Percentiles rank a stretch among this genome's conserved stretches.
Evolutionary conservation across 495 filamentous ascomycete genomes (phyloP).

Genomic region (Trichoderma gamsii): DNA sequence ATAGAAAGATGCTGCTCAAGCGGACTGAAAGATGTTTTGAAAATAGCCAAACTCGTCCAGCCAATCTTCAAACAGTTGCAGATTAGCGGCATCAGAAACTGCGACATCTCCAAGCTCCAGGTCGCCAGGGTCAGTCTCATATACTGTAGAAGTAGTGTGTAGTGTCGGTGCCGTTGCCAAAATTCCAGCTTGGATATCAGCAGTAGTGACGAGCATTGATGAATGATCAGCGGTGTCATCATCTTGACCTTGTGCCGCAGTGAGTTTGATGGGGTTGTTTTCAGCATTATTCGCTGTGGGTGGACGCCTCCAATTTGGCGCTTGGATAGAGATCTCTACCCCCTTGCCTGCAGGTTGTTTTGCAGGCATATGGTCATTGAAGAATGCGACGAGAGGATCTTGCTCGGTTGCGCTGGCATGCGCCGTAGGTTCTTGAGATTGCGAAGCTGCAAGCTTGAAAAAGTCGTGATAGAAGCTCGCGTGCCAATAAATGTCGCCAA

Average conservation of each 20-base stretch:
- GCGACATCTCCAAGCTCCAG: background rate
- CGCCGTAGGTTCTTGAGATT: background rate
- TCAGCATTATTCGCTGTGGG: background rate
- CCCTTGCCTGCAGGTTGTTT: background rate
- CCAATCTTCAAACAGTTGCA: conserved; percentile 13
- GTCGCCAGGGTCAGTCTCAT: background rate
- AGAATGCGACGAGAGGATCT: conserved; percentile 11
- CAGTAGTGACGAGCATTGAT: background rate
- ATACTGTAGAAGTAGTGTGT: background rate
- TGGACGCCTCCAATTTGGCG: background rate
- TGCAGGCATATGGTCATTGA: conserved; percentile 1
- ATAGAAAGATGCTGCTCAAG: background rate
- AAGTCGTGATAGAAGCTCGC: conserved; percentile 16
- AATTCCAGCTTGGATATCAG: background rate
- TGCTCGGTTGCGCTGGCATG: background rate
- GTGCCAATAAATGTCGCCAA: conserved; percentile 16
- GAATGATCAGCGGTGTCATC: background rate
- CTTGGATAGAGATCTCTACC: background rate
- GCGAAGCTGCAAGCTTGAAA: conserved; percentile 10
- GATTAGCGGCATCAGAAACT: background rate
- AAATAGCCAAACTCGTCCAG: conserved; percentile 16
- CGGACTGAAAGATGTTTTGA: conserved; percentile 13
- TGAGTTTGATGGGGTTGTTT: background rate
- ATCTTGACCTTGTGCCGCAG: background rate
- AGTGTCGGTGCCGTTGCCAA: background rate